Conservation (phyloP, 225 moss, liverwort and hornwort genomes). For the Bryum argenteum region DNA sequence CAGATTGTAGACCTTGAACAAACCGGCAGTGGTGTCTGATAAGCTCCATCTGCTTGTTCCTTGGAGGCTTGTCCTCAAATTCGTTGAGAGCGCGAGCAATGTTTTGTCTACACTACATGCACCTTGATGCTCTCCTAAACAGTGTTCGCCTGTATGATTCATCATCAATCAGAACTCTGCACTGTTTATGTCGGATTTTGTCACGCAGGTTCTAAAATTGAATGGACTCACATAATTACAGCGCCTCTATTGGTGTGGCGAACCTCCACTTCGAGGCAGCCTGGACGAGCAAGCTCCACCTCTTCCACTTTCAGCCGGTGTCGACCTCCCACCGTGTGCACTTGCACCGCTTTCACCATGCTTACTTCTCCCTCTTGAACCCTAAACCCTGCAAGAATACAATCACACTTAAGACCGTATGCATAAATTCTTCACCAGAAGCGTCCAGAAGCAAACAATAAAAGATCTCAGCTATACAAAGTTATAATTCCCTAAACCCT, state of each 20-base stretch:
- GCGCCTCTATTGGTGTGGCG: constrained; percentile 23
- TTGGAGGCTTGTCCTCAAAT: constrained; percentile 32
- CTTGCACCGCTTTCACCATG: constrained; percentile 58
- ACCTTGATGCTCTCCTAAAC: constrained; percentile 35
- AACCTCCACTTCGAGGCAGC: constrained; percentile 48
- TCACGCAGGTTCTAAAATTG: too few species aligned
- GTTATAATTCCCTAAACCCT: too few species aligned
- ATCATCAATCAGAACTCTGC: too few species aligned
- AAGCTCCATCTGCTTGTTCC: constrained; percentile 42
- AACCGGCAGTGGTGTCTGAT: constrained; percentile 42
- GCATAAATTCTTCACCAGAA: too few species aligned
- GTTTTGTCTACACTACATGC: constrained; percentile 33
- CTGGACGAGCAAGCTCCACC: constrained; percentile 40
- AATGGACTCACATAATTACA: constrained; percentile 32
- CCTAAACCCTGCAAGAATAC: background rate
- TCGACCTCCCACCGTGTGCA: constrained; percentile 43
- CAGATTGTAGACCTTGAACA: constrained; percentile 41
- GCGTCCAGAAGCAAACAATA: too few species aligned
- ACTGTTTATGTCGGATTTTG: too few species aligned
- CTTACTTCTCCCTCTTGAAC: constrained; percentile 3
- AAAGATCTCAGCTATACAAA: too few species aligned
- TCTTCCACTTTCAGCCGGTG: constrained; percentile 52
- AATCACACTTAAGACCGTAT: too few species aligned
- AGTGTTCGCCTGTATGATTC: constrained; percentile 31
- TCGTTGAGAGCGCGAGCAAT: constrained; percentile 32